Percentiles rank a stretch among this genome's conserved stretches.
Conservation (phyloP, 495 filamentous ascomycete genomes). For the Hypoxylon rickii region DNA sequence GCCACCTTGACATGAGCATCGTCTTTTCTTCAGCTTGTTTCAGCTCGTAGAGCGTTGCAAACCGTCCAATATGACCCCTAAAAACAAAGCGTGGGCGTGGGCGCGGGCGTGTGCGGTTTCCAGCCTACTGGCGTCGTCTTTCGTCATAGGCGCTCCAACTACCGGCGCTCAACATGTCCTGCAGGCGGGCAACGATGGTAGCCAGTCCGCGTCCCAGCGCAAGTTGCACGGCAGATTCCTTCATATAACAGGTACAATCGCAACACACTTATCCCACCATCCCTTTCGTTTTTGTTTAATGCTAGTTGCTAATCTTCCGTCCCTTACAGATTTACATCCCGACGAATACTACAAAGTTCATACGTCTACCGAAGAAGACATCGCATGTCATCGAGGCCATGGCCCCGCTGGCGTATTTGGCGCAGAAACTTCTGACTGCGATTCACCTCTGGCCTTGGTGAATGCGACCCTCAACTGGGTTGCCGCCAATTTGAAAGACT, state of each 20-base stretch:
- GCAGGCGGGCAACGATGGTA: constrained; percentile 29
- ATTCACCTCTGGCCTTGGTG: constrained; percentile 77
- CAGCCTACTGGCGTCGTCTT: constrained; percentile 33
- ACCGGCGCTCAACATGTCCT: constrained; percentile 33
- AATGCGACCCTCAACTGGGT: constrained; percentile 95
- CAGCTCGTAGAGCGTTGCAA: constrained; percentile 19
- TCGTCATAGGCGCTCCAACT: constrained; percentile 36
- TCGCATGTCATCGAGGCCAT: constrained; percentile 77
- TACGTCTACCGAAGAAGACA: constrained; percentile 66
- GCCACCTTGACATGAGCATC: constrained; percentile 9
- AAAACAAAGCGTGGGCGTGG: constrained; percentile 24
- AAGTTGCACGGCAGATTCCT: constrained; percentile 82
- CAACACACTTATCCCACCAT: constrained; percentile 25
- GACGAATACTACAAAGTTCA: constrained; percentile 82
- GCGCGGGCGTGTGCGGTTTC: constrained; percentile 29
- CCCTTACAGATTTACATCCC: constrained; percentile 78
- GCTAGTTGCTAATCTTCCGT: constrained; percentile 11
- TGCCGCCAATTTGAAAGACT: constrained; percentile 75
- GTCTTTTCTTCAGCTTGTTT: not conserved
- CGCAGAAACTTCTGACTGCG: constrained; percentile 84
- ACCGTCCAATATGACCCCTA: constrained; percentile 27
- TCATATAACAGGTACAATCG: constrained; percentile 81
- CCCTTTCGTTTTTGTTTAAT: constrained; percentile 4
- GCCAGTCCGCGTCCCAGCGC: constrained; percentile 39
- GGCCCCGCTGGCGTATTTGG: constrained; percentile 82